These are phyloP conservation scores for Thalassiosira livingstoniorum DNA, from an alignment of 352 stramenopile species.

Conservation along the genomic window DNA sequence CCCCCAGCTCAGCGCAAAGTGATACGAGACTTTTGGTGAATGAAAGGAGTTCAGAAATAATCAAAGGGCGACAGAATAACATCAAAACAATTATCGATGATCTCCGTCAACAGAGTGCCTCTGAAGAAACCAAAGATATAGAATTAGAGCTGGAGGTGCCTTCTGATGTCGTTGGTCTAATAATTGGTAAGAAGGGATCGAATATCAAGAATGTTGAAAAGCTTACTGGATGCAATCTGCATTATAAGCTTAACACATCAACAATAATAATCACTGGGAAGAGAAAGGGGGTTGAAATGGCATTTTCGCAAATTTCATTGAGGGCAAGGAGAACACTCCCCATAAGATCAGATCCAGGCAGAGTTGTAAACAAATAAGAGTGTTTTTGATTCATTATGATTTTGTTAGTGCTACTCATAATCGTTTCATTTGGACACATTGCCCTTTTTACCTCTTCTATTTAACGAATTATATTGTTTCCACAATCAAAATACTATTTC, in stretches of 20 bases:
- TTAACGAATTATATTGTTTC: too few relatives aligned
- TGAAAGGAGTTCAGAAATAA: constrained; percentile 1
- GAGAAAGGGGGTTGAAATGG: constrained; percentile 2
- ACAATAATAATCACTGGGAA: background rate
- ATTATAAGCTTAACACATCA: background rate
- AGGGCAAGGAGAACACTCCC: background rate
- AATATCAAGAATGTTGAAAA: constrained; percentile 9
- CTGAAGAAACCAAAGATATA: background rate
- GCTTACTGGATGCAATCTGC: background rate
- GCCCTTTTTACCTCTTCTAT: too few relatives aligned
- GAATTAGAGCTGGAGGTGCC: background rate
- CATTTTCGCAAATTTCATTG: background rate
- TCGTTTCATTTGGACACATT: background rate
- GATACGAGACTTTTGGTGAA: background rate
- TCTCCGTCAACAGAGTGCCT: background rate
- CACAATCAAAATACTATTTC: too few relatives aligned
- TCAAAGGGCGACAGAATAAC: background rate
- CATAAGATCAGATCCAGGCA: constrained; percentile 1
- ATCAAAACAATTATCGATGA: background rate
- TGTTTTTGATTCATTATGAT: background rate
- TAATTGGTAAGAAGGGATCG: constrained; percentile 9
- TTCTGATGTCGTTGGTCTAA: constrained; percentile 3
- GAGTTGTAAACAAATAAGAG: background rate
- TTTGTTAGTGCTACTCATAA: background rate
- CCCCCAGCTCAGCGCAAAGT: background rate